A percentile compares a stretch with the other conserved stretches of the same genome.
Evolutionary conservation across 352 stramenopile species (phyloP).

Genomic region (Pythium brachiatum): DNA sequence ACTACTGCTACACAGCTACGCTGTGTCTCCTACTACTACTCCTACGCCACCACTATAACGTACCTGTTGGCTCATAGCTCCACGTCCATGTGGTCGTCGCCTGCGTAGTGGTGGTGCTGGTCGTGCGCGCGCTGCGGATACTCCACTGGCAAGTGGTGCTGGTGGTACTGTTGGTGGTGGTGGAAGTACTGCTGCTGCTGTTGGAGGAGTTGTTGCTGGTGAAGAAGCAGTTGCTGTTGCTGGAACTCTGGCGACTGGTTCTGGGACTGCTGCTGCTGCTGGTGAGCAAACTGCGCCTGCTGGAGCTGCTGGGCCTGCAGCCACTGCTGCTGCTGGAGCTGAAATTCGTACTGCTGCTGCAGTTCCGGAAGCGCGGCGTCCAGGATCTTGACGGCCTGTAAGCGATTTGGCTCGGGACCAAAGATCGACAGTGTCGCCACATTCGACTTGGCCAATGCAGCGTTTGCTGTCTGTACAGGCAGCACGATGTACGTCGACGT

Average conservation of each 20-base stretch:
- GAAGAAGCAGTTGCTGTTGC: constrained; percentile 8
- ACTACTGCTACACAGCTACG: too few species aligned
- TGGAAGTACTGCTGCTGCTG: neutral
- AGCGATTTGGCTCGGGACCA: constrained; percentile 48
- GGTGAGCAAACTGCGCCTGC: constrained; percentile 27
- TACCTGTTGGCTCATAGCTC: constrained; percentile 25
- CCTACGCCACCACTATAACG: too few species aligned
- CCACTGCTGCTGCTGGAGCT: constrained; percentile 41
- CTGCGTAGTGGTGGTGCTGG: constrained; percentile 10
- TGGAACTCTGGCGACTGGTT: constrained; percentile 13
- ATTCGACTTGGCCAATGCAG: constrained; percentile 16
- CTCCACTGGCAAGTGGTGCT: constrained; percentile 10
- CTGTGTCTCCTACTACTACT: too few species aligned
- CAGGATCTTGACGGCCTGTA: constrained; percentile 53
- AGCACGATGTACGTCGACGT: constrained; percentile 78
- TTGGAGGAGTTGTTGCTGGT: constrained; percentile 11
- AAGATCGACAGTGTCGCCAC: constrained; percentile 71
- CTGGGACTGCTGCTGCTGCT: constrained; percentile 9
- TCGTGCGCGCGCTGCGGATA: constrained; percentile 1
- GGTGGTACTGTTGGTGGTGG: constrained; percentile 2
- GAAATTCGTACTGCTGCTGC: constrained; percentile 44
- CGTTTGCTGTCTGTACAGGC: constrained; percentile 24
- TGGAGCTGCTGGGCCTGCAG: constrained; percentile 32
- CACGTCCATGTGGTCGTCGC: constrained; percentile 24
- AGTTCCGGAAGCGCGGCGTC: constrained; percentile 65